Evolutionary conservation across 1,284 basidiomycete species (phyloP), one percentile per base, ranked within the genome.

Genomic region (Heterobasidion irregulare): DNA sequence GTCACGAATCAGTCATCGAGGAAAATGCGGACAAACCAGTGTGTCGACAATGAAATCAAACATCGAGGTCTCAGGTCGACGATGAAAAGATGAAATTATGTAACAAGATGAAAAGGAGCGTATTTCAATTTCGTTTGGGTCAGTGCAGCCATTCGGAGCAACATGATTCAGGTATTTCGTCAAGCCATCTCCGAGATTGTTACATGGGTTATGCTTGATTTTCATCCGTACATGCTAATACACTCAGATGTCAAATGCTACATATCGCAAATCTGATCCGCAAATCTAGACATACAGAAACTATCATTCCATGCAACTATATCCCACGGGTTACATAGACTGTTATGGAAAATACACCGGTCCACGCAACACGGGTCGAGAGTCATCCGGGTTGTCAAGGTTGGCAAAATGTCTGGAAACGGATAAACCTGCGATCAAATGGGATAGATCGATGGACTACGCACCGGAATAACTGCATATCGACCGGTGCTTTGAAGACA

Each of bases 401-500:
- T 84, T 78, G 8, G 78, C 72, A 61, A 85, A 80, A 52, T 71
- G 70, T 63, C 85, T 88, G 55, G 26, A 26, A 26, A 26, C 51
- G 2, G 8, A 36, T 47, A 56, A 53, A 15, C 26, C 47, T 15
- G 19, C 33, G 41, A 58, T 58, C 56, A 34, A 19, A n/a, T 36
- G 18, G 33, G 35, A 33, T 49, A 36, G 34, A 9, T 33, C 26
- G 32, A 18, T 32, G 52, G 9, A 15, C 26, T 26, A 67, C 75
- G 57, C 62, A 84, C 84, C 75, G 76, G 58, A 85, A 78, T 41
- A 70, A 68, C 44, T 76, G 68, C 77, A 86, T 82, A 59, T 87
- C 78, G 58, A 87, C 75, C 48, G 77, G 72, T 2, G 89, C 82
- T 69, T 96, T 95, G 73, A 95, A 89, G 8, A 91, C 87, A 34